Evolutionary conservation across 106 monocot species (phyloP).

Genomic region (Chionographis japonica): DNA sequence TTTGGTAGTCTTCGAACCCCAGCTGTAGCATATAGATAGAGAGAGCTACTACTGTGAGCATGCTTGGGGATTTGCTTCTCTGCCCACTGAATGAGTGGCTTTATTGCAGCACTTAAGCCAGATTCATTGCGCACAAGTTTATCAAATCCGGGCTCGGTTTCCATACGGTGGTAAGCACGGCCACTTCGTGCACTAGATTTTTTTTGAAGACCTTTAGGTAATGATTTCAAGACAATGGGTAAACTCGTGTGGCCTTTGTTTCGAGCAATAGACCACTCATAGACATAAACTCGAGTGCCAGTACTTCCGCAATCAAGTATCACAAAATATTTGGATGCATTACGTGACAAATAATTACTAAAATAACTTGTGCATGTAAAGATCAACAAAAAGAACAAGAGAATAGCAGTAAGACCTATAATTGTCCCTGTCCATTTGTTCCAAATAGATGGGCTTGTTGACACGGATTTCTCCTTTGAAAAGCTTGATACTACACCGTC

Average conservation of each 20-base stretch:
- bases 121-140: constrained; percentile 78
- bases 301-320: constrained; percentile 98
- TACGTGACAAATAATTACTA: constrained; percentile 32
- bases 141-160: constrained; percentile 91
- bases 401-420: constrained; percentile 21
- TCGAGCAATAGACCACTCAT: constrained; percentile 51
- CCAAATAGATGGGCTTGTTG: constrained; percentile 26
- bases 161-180: constrained; percentile 97
- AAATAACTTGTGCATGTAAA: constrained; percentile 47
- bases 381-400: constrained; percentile 33
- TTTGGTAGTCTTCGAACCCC: constrained; percentile 80
- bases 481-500: constrained; percentile 53
- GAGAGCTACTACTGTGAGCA: constrained; percentile 62
- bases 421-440: constrained; percentile 41
- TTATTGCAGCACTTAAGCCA: constrained; percentile 66
- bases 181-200: constrained; percentile 43
- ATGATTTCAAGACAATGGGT: constrained; percentile 64
- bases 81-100: constrained; percentile 81
- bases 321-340: constrained; percentile 54
- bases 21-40: constrained; percentile 90
- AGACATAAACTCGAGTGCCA: constrained; percentile 88
- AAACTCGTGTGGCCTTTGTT: constrained; percentile 24
- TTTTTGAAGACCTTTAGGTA: constrained; percentile 47
- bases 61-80: constrained; percentile 81
- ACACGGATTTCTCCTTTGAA: constrained; percentile 73